Evolutionary conservation across 768 basidiomycete species (phyloP).

Genomic region (Royoungia palumana): DNA sequence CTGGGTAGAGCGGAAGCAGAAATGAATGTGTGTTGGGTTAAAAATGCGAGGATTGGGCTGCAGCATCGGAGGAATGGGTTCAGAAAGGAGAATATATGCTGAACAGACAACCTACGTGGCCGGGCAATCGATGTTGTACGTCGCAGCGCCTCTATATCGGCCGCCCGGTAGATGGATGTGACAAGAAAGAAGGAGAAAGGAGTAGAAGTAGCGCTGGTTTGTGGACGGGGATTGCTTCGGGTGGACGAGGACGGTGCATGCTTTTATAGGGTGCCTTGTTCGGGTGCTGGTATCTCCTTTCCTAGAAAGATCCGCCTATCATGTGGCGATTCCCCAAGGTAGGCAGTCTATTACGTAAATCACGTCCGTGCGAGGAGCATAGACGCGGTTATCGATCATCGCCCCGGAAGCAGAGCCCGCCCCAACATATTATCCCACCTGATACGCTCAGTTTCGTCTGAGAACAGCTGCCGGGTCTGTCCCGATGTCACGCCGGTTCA

Average conservation of each 20-base stretch:
- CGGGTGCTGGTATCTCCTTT: conserved; percentile 8
- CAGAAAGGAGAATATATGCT: background rate
- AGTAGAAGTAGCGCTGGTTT: background rate
- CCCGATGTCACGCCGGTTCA: too few species aligned
- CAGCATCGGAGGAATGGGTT: background rate
- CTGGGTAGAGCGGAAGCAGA: background rate
- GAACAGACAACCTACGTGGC: conserved; percentile 3
- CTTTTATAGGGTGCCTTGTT: conserved; percentile 16
- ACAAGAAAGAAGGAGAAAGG: background rate
- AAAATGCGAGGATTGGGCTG: background rate
- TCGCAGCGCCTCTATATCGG: conserved; percentile 9
- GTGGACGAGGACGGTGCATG: background rate
- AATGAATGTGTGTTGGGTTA: conserved; percentile 7
- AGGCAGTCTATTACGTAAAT: conserved; percentile 1
- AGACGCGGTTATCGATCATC: too few species aligned
- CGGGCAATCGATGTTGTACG: background rate
- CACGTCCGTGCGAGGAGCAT: background rate
- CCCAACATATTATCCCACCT: too few species aligned
- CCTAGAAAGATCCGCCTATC: background rate
- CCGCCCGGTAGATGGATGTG: background rate
- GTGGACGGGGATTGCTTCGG: background rate
- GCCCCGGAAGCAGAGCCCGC: too few species aligned
- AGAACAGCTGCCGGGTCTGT: too few species aligned
- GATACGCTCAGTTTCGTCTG: too few species aligned
- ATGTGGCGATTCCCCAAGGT: conserved; percentile 1